Base-by-base conservation (phyloP, 176 grass and related monocot species). In the Dactylis glomerata region DNA sequence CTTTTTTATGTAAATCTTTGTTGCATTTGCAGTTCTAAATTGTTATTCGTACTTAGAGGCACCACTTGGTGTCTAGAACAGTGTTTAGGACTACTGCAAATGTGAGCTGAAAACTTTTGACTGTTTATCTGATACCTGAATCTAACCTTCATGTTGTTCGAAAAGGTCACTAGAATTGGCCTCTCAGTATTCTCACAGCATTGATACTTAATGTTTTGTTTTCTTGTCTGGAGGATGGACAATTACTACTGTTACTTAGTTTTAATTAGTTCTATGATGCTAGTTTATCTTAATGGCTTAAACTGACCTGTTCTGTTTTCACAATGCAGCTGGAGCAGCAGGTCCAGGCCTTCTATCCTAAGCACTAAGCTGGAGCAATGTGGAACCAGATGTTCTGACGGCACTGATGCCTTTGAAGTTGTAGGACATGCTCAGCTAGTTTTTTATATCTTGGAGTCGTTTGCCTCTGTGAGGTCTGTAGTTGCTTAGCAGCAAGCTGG, bases 271-370 rank as follows among this genome's bases (percentile, higher is more conserved):
- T 65, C n/a, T 47, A 65, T 38, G 17, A 13, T 54, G 17, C 80
- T 44, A 12, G 12, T 9, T 7, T 52, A 23, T 20, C 1, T 30
- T 59, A 49, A 57, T 4, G 28, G 54, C 45, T 19, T 84, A 45
- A 51, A 86, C 61, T 89, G 7, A 80, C 11, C 11, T 45, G 34
- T 75, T 74, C 41, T 78, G 9, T 77, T 86, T 47, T 81, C 32
- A n/a, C 46, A 56, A 82, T 90, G 88, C 88, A 97, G 90, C 77
- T 94, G 71, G 83, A 91, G 78, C 77, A 84, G 38, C 79, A 85
- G 57, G 73, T 87, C 49, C 77, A 88, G 32, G 78, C 56, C 68
- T 67, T 67, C 17, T 78, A 66, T 7, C 76, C 73, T 42, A 90
- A 92, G 30, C 23, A 88, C 56, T 90, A 76, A 77, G 59, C 37